phyloP scores from a whole-genome alignment of 768 basidiomycete genomes.

The Lactifluus echinatus region DNA sequence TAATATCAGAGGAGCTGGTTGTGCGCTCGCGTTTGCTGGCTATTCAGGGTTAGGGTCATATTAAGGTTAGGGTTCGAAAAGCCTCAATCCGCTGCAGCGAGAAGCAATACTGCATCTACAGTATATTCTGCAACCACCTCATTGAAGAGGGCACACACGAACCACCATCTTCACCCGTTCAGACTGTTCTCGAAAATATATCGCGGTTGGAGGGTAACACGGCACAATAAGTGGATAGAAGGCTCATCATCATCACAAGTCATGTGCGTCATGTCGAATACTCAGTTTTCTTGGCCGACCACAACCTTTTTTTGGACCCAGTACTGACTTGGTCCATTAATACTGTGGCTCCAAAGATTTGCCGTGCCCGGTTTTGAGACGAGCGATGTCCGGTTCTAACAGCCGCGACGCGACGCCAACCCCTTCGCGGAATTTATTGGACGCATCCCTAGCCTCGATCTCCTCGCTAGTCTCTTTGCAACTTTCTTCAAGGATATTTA shows the following conservation, averaged over 20 bases:
- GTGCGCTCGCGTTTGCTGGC: too few species aligned
- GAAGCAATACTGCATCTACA: too few species aligned
- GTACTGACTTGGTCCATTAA: background rate
- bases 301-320: background rate
- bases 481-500: constrained; percentile 72
- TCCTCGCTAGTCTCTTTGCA: constrained; percentile 79
- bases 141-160: too few species aligned
- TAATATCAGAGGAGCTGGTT: too few species aligned
- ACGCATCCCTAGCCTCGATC: constrained; percentile 39
- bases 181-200: too few species aligned
- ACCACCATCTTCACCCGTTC: too few species aligned
- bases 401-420: background rate
- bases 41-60: background rate
- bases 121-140: too few species aligned
- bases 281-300: background rate
- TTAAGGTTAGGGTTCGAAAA: background rate
- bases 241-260: too few species aligned
- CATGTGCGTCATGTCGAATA: background rate
- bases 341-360: background rate
- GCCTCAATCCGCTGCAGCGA: too few species aligned
- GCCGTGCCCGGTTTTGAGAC: background rate
- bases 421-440: constrained; percentile 12
- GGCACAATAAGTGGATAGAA: too few species aligned
- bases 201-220: too few species aligned
- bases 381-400: background rate